Base-by-base conservation (phyloP, 1,139 yeast genomes). In the Wickerhamomyces sp. region DNA sequence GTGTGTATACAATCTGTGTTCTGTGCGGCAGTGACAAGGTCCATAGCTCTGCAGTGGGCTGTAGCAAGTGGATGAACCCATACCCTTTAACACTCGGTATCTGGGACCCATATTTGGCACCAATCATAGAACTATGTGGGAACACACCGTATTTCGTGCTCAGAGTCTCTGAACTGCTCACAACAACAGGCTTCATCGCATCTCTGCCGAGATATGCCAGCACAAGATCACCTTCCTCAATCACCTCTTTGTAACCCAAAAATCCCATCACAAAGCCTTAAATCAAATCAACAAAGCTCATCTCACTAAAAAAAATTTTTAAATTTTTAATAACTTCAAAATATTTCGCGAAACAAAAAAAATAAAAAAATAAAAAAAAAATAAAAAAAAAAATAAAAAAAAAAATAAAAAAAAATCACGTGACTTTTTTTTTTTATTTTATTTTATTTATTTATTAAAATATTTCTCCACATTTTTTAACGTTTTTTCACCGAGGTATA, bases 41-140 rank as follows among this genome's bases (percentile, higher is more conserved):
- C 99, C 99, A 94, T 28, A 92, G 66, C 62, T 94, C 99, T 0
- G 99, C 94, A 0, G 96, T 82, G 1, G 98, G 97, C 43, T 85
- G 90, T 36, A 94, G 64, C 24, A 92, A 68, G 58, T 92, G 95
- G 36, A 94, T 78, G 56, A 88, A 94, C 0, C 98, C 98, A 48
- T 78, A 76, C 1, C 89, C 90, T 40, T 78, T 80, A 7, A 80
- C 70, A 25, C 95, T 82, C 5, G 89, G 76, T 61, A 92, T 77
- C 59, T 94, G 99, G 1, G 88, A 73, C 3, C 99, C 99, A 61
- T 76, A 92, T 48, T 69, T 73, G 58, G 74, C 65, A 2, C 96
- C 96, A 42, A 94, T 77, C 86, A 94, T 89, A 31, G 74, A 67
- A 38, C 74, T 73, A 56, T 92, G 97, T 18, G 81, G 85, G 59